These are phyloP conservation scores for Eutypella sp. DNA, from an alignment of 2,329 filamentous ascomycete genomes.

Conservation along the genomic window DNA sequence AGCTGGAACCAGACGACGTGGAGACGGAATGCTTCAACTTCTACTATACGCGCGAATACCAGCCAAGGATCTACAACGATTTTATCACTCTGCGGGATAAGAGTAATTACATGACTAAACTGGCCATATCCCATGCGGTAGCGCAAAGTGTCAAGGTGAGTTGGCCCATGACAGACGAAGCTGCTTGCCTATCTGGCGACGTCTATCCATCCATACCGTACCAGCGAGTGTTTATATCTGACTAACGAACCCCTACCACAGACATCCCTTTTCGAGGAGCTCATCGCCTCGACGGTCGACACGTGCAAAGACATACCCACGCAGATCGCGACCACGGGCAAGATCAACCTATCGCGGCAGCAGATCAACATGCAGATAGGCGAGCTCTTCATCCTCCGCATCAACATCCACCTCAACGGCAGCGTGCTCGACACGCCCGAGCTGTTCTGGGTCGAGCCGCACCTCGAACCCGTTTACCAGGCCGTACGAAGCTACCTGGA, in stretches of 20 bases:
- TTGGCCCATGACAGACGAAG: neutral
- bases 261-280: slow-evolving; percentile 93
- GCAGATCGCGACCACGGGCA: slow-evolving; percentile 87
- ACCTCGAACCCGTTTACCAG: slow-evolving; percentile 93
- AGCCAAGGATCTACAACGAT: slow-evolving; percentile 98
- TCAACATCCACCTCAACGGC: slow-evolving; percentile 96
- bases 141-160: slow-evolving; percentile 88
- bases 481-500: slow-evolving; percentile 93
- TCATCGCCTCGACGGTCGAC: slow-evolving; percentile 90
- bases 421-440: slow-evolving; percentile 95
- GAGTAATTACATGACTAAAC: slow-evolving; percentile 95
- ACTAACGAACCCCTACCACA: slow-evolving; percentile 25
- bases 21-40: slow-evolving; percentile 98
- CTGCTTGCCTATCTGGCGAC: too few relatives aligned
- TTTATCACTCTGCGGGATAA: slow-evolving; percentile 95
- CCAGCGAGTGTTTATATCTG: neutral
- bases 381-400: slow-evolving; percentile 93
- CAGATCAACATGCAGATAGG: slow-evolving; percentile 99
- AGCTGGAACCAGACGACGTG: slow-evolving; percentile 79
- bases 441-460: slow-evolving; percentile 96
- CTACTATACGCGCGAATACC: slow-evolving; percentile 97
- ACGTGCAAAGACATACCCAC: slow-evolving; percentile 89
- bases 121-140: slow-evolving; percentile 92
- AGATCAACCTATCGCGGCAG: slow-evolving; percentile 78
- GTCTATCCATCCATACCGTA: too few relatives aligned